Evolutionary conservation across 2,329 filamentous ascomycete genomes (phyloP).

Genomic region (Thelonectria discophora): DNA sequence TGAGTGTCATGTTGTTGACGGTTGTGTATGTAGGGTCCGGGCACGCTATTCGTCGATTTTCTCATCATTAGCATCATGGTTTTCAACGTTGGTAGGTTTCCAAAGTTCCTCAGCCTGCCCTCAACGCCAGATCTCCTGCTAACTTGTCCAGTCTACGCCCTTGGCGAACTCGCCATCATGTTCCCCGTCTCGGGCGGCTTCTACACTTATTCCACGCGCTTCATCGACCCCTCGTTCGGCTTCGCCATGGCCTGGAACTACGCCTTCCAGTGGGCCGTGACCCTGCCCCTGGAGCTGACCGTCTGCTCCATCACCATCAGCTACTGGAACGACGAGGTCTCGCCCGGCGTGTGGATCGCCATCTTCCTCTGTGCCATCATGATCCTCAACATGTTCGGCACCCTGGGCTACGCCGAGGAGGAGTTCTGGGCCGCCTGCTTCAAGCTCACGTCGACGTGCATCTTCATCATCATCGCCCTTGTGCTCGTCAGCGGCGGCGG

Average conservation of each 20-base stretch:
- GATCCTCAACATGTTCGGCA: constrained; percentile 62
- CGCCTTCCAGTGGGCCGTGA: constrained; percentile 50
- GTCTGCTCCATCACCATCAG: constrained; percentile 57
- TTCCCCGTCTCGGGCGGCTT: constrained; percentile 58
- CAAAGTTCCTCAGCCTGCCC: background rate
- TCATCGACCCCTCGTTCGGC: constrained; percentile 63
- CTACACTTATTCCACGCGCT: constrained; percentile 67
- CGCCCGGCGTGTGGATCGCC: constrained; percentile 59
- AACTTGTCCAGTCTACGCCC: constrained; percentile 6
- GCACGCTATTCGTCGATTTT: constrained; percentile 15
- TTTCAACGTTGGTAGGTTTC: constrained; percentile 15
- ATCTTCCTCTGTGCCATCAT: constrained; percentile 59
- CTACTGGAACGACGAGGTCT: constrained; percentile 58
- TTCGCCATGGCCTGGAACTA: constrained; percentile 46
- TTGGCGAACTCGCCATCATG: constrained; percentile 21
- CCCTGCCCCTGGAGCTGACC: constrained; percentile 55
- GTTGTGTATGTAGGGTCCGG: constrained; percentile 2
- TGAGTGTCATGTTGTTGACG: background rate
- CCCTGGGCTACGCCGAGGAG: constrained; percentile 60
- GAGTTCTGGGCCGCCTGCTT: constrained; percentile 54
- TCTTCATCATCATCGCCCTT: constrained; percentile 68
- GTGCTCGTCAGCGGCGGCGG: constrained; percentile 65
- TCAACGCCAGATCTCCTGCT: no score
- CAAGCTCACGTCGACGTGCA: constrained; percentile 62
- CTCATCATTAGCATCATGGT: constrained; percentile 20